Conservation (phyloP, 805 yeast species). For the Candida germanica region DNA sequence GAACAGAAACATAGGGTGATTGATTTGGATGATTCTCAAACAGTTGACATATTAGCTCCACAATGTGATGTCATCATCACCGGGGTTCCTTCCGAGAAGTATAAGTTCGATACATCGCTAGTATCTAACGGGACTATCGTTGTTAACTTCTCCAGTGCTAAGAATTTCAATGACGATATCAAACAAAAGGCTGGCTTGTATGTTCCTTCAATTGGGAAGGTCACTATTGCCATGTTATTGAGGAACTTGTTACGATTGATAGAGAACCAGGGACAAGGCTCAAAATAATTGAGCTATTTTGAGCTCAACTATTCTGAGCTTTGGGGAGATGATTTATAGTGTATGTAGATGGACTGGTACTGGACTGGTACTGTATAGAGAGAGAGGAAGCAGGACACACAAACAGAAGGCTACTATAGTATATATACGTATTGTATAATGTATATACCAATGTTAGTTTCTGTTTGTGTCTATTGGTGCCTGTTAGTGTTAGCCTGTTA, state of each 20-base stretch:
- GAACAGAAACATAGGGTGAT: constrained; percentile 77
- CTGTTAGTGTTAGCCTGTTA: no score
- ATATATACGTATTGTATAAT: no score
- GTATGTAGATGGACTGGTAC: no score
- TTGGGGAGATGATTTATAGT: no score
- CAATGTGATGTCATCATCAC: constrained; percentile 90
- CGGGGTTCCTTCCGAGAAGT: constrained; percentile 83
- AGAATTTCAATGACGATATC: constrained; percentile 81
- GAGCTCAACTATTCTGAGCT: no score
- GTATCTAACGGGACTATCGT: constrained; percentile 87
- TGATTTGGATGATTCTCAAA: constrained; percentile 45
- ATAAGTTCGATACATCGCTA: constrained; percentile 81
- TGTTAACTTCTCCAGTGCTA: constrained; percentile 83
- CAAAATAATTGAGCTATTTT: no score
- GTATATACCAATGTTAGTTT: no score
- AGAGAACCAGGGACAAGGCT: constrained; percentile 61
- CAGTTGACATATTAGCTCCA: constrained; percentile 63
- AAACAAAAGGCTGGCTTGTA: constrained; percentile 85
- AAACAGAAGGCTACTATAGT: no score
- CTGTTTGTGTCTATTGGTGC: no score
- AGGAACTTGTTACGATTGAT: constrained; percentile 83
- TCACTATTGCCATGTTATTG: constrained; percentile 90
- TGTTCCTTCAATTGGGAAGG: constrained; percentile 95
- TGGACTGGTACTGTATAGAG: no score
- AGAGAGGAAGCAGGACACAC: no score